Evolutionary conservation across 345 rosid species (phyloP).

Genomic region (Nephelium lappaceum): DNA sequence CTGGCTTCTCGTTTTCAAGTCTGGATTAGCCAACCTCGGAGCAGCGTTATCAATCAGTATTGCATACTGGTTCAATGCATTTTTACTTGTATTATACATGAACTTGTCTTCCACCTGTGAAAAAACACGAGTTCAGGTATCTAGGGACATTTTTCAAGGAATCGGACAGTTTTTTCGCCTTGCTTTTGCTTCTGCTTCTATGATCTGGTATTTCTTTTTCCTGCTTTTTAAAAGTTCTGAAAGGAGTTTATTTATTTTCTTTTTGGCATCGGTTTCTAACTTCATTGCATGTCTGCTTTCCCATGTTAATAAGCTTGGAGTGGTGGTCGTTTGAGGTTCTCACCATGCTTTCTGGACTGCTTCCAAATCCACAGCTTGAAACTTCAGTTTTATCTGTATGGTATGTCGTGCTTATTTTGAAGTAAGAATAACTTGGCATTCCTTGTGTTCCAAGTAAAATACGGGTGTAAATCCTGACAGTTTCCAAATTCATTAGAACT

Average conservation of each 20-base stretch:
- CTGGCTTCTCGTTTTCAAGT: conserved; percentile 43
- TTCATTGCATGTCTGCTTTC: background rate
- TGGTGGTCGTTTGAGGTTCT: conserved; percentile 95
- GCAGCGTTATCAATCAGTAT: conserved; percentile 41
- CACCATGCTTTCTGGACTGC: conserved; percentile 66
- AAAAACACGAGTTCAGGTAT: conserved; percentile 34
- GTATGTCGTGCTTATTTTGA: conserved; percentile 37
- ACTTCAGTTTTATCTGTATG: conserved; percentile 85
- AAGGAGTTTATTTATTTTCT: too few species aligned
- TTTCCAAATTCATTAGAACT: too few species aligned
- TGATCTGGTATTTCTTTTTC: conserved; percentile 43
- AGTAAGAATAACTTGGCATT: background rate
- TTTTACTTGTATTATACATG: conserved; percentile 38
- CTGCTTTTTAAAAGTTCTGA: background rate
- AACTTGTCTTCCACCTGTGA: conserved; percentile 39
- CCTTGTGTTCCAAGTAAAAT: background rate
- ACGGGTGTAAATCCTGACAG: too few species aligned
- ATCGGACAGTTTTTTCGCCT: conserved; percentile 41
- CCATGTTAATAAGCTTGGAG: conserved; percentile 52
- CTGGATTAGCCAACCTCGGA: conserved; percentile 35
- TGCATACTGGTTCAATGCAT: conserved; percentile 45
- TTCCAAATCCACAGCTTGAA: conserved; percentile 81
- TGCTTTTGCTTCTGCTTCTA: conserved; percentile 51
- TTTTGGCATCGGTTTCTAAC: background rate
- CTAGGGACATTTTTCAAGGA: conserved; percentile 33